A percentile compares a stretch with the other conserved stretches of the same genome.
phyloP scores from a whole-genome alignment of 192 early-diverging fungal genomes.

The Mortierella hygrophila region DNA sequence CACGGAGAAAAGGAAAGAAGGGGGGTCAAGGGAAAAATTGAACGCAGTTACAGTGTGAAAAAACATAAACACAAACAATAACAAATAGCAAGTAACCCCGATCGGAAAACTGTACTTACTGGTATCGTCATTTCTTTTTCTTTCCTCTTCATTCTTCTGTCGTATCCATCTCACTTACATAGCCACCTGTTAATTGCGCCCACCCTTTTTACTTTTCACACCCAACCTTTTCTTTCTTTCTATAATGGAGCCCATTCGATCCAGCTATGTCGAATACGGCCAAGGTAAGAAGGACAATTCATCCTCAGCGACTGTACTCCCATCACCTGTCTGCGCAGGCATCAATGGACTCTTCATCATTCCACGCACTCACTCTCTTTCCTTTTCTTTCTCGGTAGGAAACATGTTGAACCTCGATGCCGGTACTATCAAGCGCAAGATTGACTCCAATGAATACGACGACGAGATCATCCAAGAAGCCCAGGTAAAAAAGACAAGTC shows the following conservation, averaged over 20 bases:
- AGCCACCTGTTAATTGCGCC: not conserved
- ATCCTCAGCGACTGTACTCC: too few species aligned
- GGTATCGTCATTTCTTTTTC: not conserved
- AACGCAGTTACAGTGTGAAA: not conserved
- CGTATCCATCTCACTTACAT: not conserved
- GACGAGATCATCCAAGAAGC: slow-evolving; percentile 40
- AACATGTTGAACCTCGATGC: slow-evolving; percentile 53
- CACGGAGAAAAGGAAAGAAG: not conserved
- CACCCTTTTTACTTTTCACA: not conserved
- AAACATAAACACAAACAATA: not conserved
- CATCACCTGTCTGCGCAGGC: not conserved
- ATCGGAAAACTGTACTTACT: not conserved
- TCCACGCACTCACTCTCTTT: not conserved
- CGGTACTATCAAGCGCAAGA: slow-evolving; percentile 53
- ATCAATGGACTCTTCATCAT: not conserved
- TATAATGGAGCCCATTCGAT: slow-evolving; percentile 7
- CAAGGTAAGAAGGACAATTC: slow-evolving; percentile 18
- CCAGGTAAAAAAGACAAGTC: slow-evolving; percentile 21
- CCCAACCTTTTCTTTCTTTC: not conserved
- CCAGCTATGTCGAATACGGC: slow-evolving; percentile 52
- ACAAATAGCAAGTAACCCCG: not conserved
- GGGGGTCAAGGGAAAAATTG: not conserved
- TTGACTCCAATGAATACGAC: slow-evolving; percentile 52
- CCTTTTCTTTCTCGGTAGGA: slow-evolving; percentile 3
- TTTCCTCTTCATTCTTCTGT: too few species aligned